Base-by-base conservation (phyloP, 148 eudicot species). In the Cornus controversa region DNA sequence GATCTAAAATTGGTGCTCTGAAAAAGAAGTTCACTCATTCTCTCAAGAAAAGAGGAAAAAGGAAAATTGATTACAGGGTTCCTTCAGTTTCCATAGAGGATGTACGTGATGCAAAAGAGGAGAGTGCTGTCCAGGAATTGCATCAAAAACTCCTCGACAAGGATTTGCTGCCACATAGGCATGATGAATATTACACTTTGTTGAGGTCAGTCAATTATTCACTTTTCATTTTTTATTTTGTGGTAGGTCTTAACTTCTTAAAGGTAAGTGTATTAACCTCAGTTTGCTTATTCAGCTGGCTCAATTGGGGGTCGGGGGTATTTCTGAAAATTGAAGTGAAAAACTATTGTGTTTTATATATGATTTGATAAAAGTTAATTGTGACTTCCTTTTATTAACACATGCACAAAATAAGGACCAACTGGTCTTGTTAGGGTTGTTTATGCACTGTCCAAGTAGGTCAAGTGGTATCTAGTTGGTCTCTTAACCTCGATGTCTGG, bases 161-260 rank as follows among this genome's bases (percentile, higher is more conserved):
- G 69, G 86, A 86, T 69, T 77, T 83, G 80, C 79, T 91, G 81
- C 92, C 92, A 24, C 80, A 79, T 25, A 84, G 81, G 80, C 91
- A 87, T 83, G 95, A 91, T 82, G 95, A 91, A 70, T 91, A 91
- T 79, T 87, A 89, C 73, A 89, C 95, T 8, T 84, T 91, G 84
- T 77, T 87, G 67, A 91, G 95, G 95, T 89, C 20, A 34, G 81
- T 68, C 75, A 27, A 25, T 65, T 70, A 15, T 72, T 29, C 10
- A 40, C 45, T 40, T 40, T 6, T 40, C 7, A 40, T 9, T 6
- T 40, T 40, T 9, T 31, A 31, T 3, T 31, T 31, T 31, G 2
- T 40, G 45, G 45, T 40, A 40, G 45, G 20, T 4, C 22, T 22
- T 20, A 60, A 60, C 64, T 40, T 40, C 45, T 6, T 40, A 40